phyloP scores from a whole-genome alignment of 129 eudicot genomes.

The Flaveria robusta region DNA sequence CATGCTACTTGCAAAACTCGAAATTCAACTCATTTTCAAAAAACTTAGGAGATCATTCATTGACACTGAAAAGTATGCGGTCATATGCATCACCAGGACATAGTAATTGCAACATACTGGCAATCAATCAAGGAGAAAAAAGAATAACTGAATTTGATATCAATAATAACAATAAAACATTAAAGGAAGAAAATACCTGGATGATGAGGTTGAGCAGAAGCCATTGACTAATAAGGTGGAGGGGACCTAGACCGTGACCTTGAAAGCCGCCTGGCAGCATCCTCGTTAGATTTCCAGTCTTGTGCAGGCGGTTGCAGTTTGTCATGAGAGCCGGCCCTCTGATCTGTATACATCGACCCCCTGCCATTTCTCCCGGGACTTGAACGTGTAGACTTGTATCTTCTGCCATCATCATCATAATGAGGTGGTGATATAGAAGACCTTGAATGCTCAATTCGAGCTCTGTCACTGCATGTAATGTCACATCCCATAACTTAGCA shows the following conservation, averaged over 20 bases:
- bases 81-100: neutral
- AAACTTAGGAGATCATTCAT: neutral
- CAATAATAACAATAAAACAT: neutral
- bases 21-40: too few relatives aligned
- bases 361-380: constrained; percentile 44
- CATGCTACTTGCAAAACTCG: neutral
- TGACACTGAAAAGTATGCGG: neutral
- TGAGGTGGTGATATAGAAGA: constrained; percentile 44
- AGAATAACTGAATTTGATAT: too few relatives aligned
- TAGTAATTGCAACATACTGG: too few relatives aligned
- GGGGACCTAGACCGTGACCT: constrained; percentile 39
- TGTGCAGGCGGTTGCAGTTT: constrained; percentile 25
- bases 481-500: constrained; percentile 18
- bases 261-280: constrained; percentile 18
- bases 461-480: constrained; percentile 35
- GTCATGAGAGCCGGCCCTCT: constrained; percentile 37
- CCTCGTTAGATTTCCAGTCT: constrained; percentile 37
- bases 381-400: constrained; percentile 27
- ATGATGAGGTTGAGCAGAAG: constrained; percentile 30
- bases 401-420: constrained; percentile 25
- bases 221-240: constrained; percentile 32
- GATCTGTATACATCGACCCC: constrained; percentile 32
- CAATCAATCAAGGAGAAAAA: too few relatives aligned
- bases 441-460: constrained; percentile 37
- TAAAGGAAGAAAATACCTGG: constrained; percentile 33